Evolutionary conservation across 164 flowering plant species (phyloP).

Genomic region (Houttuynia cordata): DNA sequence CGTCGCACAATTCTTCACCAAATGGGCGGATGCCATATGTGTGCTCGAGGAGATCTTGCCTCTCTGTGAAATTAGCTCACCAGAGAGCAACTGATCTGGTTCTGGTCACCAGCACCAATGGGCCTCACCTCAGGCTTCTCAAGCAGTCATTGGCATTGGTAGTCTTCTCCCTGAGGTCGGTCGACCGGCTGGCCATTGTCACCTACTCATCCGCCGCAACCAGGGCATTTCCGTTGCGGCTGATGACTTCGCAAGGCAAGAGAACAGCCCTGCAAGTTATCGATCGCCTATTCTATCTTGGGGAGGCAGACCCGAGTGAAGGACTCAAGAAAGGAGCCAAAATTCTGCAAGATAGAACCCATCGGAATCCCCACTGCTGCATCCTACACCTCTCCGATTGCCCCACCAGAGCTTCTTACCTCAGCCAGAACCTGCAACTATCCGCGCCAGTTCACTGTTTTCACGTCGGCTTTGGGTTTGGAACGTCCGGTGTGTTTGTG

Average conservation of each 20-base stretch:
- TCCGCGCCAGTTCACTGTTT: conserved; percentile 48
- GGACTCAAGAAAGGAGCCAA: conserved; percentile 67
- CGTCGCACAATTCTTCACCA: conserved; percentile 15
- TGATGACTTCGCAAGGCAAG: conserved; percentile 79
- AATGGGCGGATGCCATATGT: conserved; percentile 11
- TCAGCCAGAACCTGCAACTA: conserved; percentile 23
- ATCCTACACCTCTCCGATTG: conserved; percentile 65
- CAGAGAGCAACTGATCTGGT: conserved; percentile 65
- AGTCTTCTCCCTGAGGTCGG: conserved; percentile 65
- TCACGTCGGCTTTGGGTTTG: conserved; percentile 63
- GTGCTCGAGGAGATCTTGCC: conserved; percentile 25
- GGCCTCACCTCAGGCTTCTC: conserved; percentile 72
- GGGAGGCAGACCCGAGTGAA: conserved; percentile 69
- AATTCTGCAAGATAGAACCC: conserved; percentile 53
- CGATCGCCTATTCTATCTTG: conserved; percentile 65
- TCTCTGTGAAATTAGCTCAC: conserved; percentile 46
- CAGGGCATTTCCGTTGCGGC: conserved; percentile 66
- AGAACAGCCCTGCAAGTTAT: conserved; percentile 70
- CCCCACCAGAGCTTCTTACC: conserved; percentile 39
- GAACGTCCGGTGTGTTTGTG: conserved; percentile 45
- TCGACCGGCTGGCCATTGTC: conserved; percentile 72
- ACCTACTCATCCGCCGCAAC: conserved; percentile 67
- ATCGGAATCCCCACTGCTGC: conserved; percentile 46
- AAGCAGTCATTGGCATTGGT: conserved; percentile 77
- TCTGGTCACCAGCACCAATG: conserved; percentile 67